Evolutionary conservation across 2,329 filamentous ascomycete species (phyloP).

Genomic region (Trichoderma polysporum): DNA sequence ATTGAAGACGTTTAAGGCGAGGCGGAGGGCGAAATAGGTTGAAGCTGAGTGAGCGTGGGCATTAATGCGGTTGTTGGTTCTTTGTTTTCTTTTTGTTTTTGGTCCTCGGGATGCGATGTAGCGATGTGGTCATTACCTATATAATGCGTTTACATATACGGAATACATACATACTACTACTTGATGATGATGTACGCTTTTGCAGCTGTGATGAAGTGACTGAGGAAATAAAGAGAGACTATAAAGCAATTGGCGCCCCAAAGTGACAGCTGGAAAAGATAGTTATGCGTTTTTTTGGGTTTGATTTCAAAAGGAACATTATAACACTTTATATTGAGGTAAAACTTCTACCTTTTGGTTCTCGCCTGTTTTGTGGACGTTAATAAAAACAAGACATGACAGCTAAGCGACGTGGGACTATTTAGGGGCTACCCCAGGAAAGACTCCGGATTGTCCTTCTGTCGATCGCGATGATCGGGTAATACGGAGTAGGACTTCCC

Average conservation of each 20-base stretch:
- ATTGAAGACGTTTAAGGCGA: slow-evolving; percentile 80
- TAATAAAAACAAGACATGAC: background rate
- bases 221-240: background rate
- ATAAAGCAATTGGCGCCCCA: background rate
- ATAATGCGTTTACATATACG: background rate
- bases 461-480: slow-evolving; percentile 10
- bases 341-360: too few relatives aligned
- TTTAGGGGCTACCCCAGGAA: too few relatives aligned
- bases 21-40: slow-evolving; percentile 44
- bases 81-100: background rate
- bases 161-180: background rate
- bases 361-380: too few relatives aligned
- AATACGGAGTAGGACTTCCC: background rate
- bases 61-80: background rate
- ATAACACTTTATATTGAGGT: too few relatives aligned
- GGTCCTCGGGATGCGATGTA: background rate
- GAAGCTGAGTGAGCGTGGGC: background rate
- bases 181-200: background rate
- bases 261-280: too few relatives aligned
- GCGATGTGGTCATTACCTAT: background rate
- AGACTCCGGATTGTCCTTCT: background rate
- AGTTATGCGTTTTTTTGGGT: too few relatives aligned
- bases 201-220: background rate
- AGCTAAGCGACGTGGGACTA: background rate
- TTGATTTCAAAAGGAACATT: too few relatives aligned